Evolutionary conservation across 2,329 filamentous ascomycete species (phyloP).

Genomic region (Sporothrix inflata): DNA sequence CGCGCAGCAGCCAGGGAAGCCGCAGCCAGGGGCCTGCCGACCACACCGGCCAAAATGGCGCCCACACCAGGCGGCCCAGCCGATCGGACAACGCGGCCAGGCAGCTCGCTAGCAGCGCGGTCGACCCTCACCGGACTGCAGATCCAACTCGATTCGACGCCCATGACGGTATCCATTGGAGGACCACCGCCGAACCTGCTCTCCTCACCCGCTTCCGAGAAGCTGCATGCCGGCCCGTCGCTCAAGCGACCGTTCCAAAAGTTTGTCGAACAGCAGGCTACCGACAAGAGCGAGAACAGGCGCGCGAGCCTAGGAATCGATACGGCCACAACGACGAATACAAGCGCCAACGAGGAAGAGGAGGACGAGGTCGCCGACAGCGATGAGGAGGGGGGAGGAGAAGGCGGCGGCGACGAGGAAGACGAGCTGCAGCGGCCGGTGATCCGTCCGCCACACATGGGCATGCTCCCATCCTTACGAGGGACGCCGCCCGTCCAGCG

Average conservation of each 20-base stretch:
- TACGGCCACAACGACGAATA: conserved; percentile 11
- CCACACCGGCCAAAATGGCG: neutral
- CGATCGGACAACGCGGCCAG: neutral
- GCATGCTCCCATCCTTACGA: conserved; percentile 4
- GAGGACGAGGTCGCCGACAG: neutral
- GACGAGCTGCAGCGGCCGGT: neutral
- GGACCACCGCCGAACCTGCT: neutral
- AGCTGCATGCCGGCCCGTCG: conserved; percentile 28
- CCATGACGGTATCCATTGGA: neutral
- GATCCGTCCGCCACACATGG: neutral
- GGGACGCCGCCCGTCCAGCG: neutral
- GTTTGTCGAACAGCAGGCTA: neutral
- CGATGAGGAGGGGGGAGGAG: neutral
- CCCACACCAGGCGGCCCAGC: neutral
- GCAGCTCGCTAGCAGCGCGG: neutral
- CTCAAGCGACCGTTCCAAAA: conserved; percentile 24
- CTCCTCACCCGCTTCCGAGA: neutral
- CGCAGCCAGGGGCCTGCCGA: neutral
- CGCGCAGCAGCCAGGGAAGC: neutral
- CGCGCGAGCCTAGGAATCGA: neutral
- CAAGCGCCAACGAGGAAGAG: neutral
- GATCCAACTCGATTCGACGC: conserved; percentile 19
- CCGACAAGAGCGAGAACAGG: neutral
- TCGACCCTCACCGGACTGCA: neutral
- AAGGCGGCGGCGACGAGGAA: neutral